Evolutionary conservation across 2,329 filamentous ascomycete genomes (phyloP).

Genomic region (Colletotrichum cuscutae): DNA sequence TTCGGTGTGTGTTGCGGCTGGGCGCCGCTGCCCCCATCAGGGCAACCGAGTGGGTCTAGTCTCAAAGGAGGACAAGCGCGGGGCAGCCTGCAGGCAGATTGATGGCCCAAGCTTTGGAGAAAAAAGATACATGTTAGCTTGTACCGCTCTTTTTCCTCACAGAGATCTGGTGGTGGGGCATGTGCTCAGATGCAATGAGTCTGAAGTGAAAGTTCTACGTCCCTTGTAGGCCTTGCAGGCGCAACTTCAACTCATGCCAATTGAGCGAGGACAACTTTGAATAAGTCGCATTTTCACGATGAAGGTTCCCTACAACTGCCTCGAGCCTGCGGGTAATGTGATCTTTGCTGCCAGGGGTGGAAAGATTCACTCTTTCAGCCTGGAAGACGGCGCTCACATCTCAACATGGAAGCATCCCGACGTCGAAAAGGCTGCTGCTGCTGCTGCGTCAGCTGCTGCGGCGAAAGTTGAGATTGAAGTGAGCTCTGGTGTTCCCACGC

Average conservation of each 20-base stretch:
- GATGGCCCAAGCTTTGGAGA: conserved; percentile 23
- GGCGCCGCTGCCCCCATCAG: conserved; percentile 43
- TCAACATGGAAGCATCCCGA: conserved; percentile 70
- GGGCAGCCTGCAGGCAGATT: background rate
- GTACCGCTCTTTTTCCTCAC: conserved; percentile 52
- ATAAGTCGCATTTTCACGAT: conserved; percentile 41
- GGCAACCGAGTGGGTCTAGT: conserved; percentile 41
- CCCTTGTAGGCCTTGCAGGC: background rate
- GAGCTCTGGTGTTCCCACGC: conserved; percentile 35
- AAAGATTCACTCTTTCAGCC: conserved; percentile 74
- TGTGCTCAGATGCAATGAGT: conserved; percentile 1
- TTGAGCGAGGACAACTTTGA: background rate
- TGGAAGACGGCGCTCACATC: conserved; percentile 66
- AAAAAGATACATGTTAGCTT: conserved; percentile 43
- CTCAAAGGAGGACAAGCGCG: conserved; percentile 33
- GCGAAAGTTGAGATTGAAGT: conserved; percentile 42
- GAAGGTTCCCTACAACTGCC: conserved; percentile 72
- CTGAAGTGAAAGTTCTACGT: conserved; percentile 28
- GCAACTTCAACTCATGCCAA: conserved; percentile 7
- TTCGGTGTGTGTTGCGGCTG: conserved; percentile 2
- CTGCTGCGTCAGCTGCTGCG: conserved; percentile 36
- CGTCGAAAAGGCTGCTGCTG: conserved; percentile 44
- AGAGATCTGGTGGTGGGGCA: conserved; percentile 14
- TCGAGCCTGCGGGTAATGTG: conserved; percentile 64
- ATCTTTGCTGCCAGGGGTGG: conserved; percentile 81